phyloP scores from a whole-genome alignment of 768 basidiomycete species.

The Leccinum broughii region DNA sequence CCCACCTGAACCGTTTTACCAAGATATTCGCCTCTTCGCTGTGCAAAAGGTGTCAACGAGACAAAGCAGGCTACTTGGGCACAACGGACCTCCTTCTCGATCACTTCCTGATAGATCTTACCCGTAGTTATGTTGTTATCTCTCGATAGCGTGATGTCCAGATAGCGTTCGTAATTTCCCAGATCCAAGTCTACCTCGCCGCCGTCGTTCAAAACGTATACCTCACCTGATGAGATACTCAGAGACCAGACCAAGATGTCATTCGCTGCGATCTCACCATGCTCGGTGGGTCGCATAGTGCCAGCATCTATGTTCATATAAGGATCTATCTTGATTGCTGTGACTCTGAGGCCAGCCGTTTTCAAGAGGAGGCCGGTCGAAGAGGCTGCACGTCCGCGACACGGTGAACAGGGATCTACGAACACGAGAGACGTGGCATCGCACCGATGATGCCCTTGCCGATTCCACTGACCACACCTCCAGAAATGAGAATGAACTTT shows the following conservation, averaged over 20 bases:
- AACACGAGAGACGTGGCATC: slow-evolving; percentile 28
- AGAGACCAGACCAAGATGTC: slow-evolving; percentile 13
- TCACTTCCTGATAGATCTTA: slow-evolving; percentile 96
- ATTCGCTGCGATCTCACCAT: slow-evolving; percentile 59
- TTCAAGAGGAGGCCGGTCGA: slow-evolving; percentile 95
- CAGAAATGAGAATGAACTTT: slow-evolving; percentile 95
- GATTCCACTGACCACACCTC: slow-evolving; percentile 97
- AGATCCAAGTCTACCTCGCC: slow-evolving; percentile 98
- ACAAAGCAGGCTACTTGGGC: slow-evolving; percentile 1
- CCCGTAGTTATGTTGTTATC: slow-evolving; percentile 99
- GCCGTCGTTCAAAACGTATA: slow-evolving; percentile 97
- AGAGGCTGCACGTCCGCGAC: slow-evolving; percentile 62
- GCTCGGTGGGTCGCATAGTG: slow-evolving; percentile 98
- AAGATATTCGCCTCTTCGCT: slow-evolving; percentile 86
- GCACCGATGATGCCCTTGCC: slow-evolving; percentile 99
- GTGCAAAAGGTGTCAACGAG: slow-evolving; percentile 16
- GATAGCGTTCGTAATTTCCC: slow-evolving; percentile 97
- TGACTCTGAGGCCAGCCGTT: slow-evolving; percentile 94
- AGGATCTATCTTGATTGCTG: slow-evolving; percentile 99
- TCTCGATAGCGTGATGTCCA: slow-evolving; percentile 88
- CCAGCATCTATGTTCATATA: slow-evolving; percentile 99
- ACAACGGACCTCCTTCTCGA: slow-evolving; percentile 85
- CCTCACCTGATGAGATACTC: slow-evolving; percentile 66
- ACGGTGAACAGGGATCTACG: slow-evolving; percentile 20
- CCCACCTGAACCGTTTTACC: slow-evolving; percentile 95